These are phyloP conservation scores for Hansenula lynferdii DNA, from an alignment of 1,139 yeast species.

Conservation along the genomic window DNA sequence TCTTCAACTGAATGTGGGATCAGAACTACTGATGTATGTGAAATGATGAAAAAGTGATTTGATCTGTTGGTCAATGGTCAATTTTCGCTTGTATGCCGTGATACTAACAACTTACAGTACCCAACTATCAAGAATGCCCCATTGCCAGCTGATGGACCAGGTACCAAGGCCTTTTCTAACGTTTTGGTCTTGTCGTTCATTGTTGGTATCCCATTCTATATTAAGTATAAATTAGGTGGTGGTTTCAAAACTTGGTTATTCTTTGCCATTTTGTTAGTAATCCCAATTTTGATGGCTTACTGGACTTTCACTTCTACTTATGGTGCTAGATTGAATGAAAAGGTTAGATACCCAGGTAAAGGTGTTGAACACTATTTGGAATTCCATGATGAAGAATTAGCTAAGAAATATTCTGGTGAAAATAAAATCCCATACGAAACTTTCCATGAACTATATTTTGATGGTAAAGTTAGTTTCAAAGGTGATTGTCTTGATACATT, in stretches of 20 bases:
- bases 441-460: conserved; percentile 84
- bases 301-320: conserved; percentile 77
- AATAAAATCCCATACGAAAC: conserved; percentile 89
- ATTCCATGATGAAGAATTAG: conserved; percentile 73
- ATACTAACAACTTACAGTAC: conserved; percentile 12
- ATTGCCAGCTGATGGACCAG: conserved; percentile 90
- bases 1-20: conserved; percentile 51
- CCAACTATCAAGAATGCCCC: conserved; percentile 86
- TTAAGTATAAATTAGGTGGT: conserved; percentile 65
- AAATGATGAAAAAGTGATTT: neutral
- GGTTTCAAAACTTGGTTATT: conserved; percentile 67
- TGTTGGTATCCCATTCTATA: conserved; percentile 57
- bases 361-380: conserved; percentile 79
- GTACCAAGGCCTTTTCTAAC: conserved; percentile 73
- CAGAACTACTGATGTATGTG: conserved; percentile 43
- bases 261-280: conserved; percentile 43
- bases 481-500: conserved; percentile 82
- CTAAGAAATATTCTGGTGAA: conserved; percentile 65
- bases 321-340: conserved; percentile 80
- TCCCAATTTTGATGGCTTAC: conserved; percentile 75
- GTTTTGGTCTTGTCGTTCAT: conserved; percentile 45
- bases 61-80: conserved; percentile 1
- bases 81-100: too few species aligned
- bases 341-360: conserved; percentile 68
- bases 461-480: conserved; percentile 77